Evolutionary conservation across 441 rosid species (phyloP).

Genomic region (Gossypium davidsonii): DNA sequence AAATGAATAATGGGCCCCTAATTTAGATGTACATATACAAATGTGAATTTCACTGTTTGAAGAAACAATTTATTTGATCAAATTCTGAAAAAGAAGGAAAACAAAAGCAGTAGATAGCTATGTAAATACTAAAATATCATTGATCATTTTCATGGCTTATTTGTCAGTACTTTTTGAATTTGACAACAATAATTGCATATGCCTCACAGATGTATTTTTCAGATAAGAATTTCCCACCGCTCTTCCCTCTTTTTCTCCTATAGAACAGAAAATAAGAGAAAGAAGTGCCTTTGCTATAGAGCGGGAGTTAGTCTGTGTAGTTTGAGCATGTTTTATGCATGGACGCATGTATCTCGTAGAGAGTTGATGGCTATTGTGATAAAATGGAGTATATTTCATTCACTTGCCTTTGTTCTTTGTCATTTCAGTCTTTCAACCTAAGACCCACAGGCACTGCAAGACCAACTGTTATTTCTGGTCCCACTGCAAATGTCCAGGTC

Average conservation of each 20-base stretch:
- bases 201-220: background rate
- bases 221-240: background rate
- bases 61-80: background rate
- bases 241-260: background rate
- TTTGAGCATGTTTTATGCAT: background rate
- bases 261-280: background rate
- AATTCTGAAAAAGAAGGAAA: background rate
- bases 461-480: slow-evolving; percentile 32
- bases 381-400: background rate
- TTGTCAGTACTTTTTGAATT: background rate
- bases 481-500: slow-evolving; percentile 48
- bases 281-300: background rate
- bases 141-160: background rate
- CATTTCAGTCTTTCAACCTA: slow-evolving; percentile 61
- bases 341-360: background rate
- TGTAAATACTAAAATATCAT: background rate
- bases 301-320: background rate
- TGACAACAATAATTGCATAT: background rate
- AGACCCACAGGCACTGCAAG: slow-evolving; percentile 44
- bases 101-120: background rate
- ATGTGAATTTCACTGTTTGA: background rate
- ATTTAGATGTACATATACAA: background rate
- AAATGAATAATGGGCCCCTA: background rate
- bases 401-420: background rate
- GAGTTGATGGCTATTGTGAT: background rate